Evolutionary conservation across 108 stramenopile genomes (phyloP).

Genomic region (Schizochytrium sp.): DNA sequence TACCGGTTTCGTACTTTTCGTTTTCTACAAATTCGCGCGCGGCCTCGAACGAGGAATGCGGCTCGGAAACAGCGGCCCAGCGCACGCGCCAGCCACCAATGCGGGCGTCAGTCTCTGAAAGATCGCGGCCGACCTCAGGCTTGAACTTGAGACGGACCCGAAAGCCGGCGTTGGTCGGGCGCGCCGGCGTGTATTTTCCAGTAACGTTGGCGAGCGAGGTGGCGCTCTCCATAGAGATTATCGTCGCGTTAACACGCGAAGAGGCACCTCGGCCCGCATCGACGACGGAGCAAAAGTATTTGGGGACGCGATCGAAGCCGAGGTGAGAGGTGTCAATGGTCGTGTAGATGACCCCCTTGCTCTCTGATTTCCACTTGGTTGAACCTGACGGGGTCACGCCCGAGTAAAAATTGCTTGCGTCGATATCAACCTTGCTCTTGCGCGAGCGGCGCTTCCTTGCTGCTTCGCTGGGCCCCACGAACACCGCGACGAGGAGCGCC

Average conservation of each 20-base stretch:
- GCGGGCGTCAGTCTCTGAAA: not conserved
- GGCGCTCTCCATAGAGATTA: not conserved
- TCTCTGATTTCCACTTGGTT: not conserved
- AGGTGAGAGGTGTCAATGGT: not conserved
- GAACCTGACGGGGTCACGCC: not conserved
- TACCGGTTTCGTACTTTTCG: slow-evolving; percentile 3
- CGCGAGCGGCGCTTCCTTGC: too few species aligned
- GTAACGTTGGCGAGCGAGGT: not conserved
- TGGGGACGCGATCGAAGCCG: not conserved
- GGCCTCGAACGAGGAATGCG: not conserved
- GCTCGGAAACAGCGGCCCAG: not conserved
- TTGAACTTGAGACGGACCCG: not conserved
- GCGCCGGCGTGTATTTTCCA: not conserved
- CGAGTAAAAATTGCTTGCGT: not conserved
- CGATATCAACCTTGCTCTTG: not conserved
- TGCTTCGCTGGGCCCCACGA: too few species aligned
- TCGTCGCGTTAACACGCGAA: not conserved
- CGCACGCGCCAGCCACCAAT: not conserved
- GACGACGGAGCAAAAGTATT: slow-evolving; percentile 5
- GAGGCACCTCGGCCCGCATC: not conserved
- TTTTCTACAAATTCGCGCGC: not conserved
- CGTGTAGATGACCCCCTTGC: not conserved
- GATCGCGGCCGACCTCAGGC: not conserved
- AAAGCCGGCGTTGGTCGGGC: not conserved
- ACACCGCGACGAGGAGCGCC: too few species aligned